A percentile compares a stretch with the other conserved stretches of the same genome.
Conservation (phyloP, 2,329 filamentous ascomycete species). For the Sclerotinia sclerotiorum region DNA sequence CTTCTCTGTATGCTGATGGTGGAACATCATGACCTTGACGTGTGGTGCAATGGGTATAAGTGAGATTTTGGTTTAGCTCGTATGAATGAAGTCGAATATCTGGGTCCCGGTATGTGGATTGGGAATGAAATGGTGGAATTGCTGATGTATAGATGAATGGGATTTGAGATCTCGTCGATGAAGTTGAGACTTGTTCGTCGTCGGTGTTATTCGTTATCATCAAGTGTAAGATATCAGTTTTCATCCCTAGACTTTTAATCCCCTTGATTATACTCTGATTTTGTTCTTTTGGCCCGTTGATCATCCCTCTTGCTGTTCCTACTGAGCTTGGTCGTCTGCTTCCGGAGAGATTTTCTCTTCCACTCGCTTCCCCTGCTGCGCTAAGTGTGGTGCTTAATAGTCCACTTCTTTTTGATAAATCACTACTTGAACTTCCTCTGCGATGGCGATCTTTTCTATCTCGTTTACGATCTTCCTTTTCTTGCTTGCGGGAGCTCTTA, state of each 20-base stretch:
- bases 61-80: background rate
- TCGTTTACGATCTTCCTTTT: background rate
- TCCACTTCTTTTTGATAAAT: background rate
- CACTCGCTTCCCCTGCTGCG: background rate
- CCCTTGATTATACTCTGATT: slow-evolving; percentile 19
- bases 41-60: too few relatives aligned
- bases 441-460: background rate
- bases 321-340: background rate
- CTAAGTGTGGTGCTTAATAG: background rate
- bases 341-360: background rate
- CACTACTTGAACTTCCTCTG: slow-evolving; percentile 8
- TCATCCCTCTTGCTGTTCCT: slow-evolving; percentile 8
- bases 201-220: slow-evolving; percentile 17
- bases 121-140: background rate
- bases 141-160: background rate
- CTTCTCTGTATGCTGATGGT: slow-evolving; percentile 7
- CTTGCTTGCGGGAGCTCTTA: background rate
- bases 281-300: slow-evolving; percentile 13
- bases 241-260: slow-evolving; percentile 13
- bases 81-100: too few relatives aligned
- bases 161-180: background rate
- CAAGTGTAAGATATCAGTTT: slow-evolving; percentile 20
- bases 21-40: too few relatives aligned
- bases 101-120: background rate
- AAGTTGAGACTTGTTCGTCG: background rate